Percentiles rank a stretch among this genome's conserved stretches.
Conservation (phyloP, 768 basidiomycete species). For the Mycena galopus region DNA sequence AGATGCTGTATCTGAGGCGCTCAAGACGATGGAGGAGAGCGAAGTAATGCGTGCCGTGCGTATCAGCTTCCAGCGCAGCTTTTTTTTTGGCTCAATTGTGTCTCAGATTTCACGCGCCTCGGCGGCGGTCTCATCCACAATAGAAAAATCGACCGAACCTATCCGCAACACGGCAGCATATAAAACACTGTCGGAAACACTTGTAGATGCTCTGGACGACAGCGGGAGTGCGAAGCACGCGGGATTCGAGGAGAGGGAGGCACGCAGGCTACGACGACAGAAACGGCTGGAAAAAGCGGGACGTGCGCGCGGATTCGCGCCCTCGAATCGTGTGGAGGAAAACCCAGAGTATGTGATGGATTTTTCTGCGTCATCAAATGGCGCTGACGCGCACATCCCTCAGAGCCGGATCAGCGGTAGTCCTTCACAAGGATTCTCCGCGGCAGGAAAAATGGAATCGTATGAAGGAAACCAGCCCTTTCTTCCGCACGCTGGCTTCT, state of each 20-base stretch:
- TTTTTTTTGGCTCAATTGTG: slow-evolving; percentile 1
- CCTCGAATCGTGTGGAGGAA: slow-evolving; percentile 67
- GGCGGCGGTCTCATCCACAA: slow-evolving; percentile 86
- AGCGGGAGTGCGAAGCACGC: slow-evolving; percentile 94
- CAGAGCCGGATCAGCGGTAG: slow-evolving; percentile 89
- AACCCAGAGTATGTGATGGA: slow-evolving; percentile 80
- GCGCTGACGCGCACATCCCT: not conserved
- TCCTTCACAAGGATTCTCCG: slow-evolving; percentile 86
- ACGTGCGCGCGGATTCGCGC: slow-evolving; percentile 69
- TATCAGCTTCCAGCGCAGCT: slow-evolving; percentile 27
- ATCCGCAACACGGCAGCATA: slow-evolving; percentile 96
- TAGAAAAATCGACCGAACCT: slow-evolving; percentile 93
- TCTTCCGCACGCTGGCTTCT: slow-evolving; percentile 70
- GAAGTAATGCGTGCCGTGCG: slow-evolving; percentile 89
- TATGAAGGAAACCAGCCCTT: slow-evolving; percentile 83
- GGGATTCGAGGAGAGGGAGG: slow-evolving; percentile 96
- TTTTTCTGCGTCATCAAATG: slow-evolving; percentile 1
- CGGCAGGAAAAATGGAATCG: slow-evolving; percentile 85
- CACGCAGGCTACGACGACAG: slow-evolving; percentile 84
- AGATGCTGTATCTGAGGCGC: slow-evolving; percentile 93
- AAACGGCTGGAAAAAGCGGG: slow-evolving; percentile 89
- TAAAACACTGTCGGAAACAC: slow-evolving; percentile 88
- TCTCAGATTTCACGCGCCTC: slow-evolving; percentile 86
- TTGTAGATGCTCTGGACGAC: slow-evolving; percentile 95
- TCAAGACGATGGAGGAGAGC: slow-evolving; percentile 95